Base-by-base conservation (phyloP, 129 eudicot genomes). In the Lonicera japonica region DNA sequence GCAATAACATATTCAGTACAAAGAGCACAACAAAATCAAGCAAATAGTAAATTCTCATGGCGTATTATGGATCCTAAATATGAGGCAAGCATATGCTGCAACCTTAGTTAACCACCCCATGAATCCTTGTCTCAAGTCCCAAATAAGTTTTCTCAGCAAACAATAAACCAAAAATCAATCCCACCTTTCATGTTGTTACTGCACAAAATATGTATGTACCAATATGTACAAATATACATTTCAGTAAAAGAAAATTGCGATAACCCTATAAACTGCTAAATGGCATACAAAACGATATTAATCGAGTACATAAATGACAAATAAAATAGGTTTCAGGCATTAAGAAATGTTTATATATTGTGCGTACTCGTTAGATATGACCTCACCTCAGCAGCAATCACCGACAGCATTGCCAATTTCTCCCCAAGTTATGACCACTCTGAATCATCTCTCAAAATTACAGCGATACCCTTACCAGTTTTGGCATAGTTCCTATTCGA, bases 171-270 rank as follows among this genome's bases (percentile, higher is more conserved):
- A 43, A n/a, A 64, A 59, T 17, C 48, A 38, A 56, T 18, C 36
- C n/a, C 60, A n/a, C 61, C 66, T 64, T 23, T 8, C 53, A 23
- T 19, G 60, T 66, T 58, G 36, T 10, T 60, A 39, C 41, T 53
- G 52, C 76, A 70, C 54, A 70, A 69, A 38, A 55, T 50, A 56
- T 58, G 64, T 58, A 61, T 50, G 63, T 6, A 29, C 6, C 2
- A 1, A 10, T 71, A 67, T 76, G 62, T 79, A 88, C 95, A 83
- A 61, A 81, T 75, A 73, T 81, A 75, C 56, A 74, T 60, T 66
- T 73, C 61, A 52, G 12, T 18, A 6, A 29, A 29, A 29, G 6
- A 29, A 29, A 14, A 43, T 43, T 10, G 10, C 50, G 1, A 1
- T 11, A 10, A 1, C 50, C 50, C 50, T 43, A 43, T 43, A 14